Evolutionary conservation across 2,329 filamentous ascomycete species (phyloP), one percentile per base, ranked within the genome.

Genomic region (Botryotinia convoluta): DNA sequence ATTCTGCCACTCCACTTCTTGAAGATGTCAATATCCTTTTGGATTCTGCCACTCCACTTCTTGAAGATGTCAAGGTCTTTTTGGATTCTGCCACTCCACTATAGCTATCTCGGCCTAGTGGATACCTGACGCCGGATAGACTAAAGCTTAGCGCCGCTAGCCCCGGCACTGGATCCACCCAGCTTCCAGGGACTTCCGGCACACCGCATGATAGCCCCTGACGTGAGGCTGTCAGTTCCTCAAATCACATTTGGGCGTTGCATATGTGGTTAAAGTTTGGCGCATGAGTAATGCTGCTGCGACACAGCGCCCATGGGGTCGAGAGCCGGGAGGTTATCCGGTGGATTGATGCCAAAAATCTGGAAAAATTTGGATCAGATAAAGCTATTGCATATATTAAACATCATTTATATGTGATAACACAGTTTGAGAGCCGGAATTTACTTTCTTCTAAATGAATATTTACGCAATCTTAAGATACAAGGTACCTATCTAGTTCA

Each of bases 21-120:
- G 29, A 48, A 20, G 12, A 39, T 39, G 39, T n/a, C 44, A 26
- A 37, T 12, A n/a, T n/a, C 22, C 10, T 51, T 44, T 44, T 37
- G 44, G 26, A 67, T 67, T 51, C 63, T 51, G 65, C 65, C 48
- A 57, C 48, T 26, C 39, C n/a, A 54, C 29, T 51, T 60, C 32
- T 20, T 12, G 42, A 48, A 18, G 10, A 37, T 37, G 39, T n/a
- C 44, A 26, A 37, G 22, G 35, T 37, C 22, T 18, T 51, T 44
- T 44, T 37, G 44, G 26, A 67, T 67, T 51, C 63, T 51, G 64
- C 64, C 64, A 54, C 45, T 20, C 37, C 26, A 39, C 29, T 57
- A 42, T 14, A 20, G 12, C 35, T 29, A 39, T 42, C 9, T 32
- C 5, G n/a, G 48, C 9, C 61, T 64, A 64, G 61, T 45, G 16